Evolutionary conservation across 73 alveolate species (phyloP), one percentile per base, ranked within the genome.

Genomic region (Paramecium tetraurelia): DNA sequence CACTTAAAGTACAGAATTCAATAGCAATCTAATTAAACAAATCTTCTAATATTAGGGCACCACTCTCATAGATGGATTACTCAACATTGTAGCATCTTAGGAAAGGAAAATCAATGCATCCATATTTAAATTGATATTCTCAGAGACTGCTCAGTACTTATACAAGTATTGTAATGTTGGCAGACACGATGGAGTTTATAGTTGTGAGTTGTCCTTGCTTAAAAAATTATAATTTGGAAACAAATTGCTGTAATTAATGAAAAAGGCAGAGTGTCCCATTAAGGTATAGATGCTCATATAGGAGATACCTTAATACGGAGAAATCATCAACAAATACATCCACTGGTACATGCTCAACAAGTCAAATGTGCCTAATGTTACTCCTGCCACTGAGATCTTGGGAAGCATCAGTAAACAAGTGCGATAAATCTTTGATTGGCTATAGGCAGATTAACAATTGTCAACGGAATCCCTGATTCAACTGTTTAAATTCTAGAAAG

Each of bases 321-420:
- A 80, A 22, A 12, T 27, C 7, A 22, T 80, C 9, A 44, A 48
- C 7, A 22, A 41, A 20, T 44, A 44, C 11, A 80, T 80, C 22
- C 90, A 80, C 48, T 80, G 90, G 90, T 80, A 80, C 46, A 35
- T 80, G 71, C 72, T 80, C 7, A 80, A 80, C 18, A 80, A 41
- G 31, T 24, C 46, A 14, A 44, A 24, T 80, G 48, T 27, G 20
- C 43, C 46, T 11, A 20, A 59, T 18, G 33, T 44, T 43, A 31
- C 90, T 5, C 90, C 90, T 43, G 70, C 90, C 1, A 44, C 70
- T 41, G 90, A 80, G 10, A 9, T 80, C 14, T 80, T 80, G 24
- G 33, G 27, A 20, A 41, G 46, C 7, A 80, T 80, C 1, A 46
- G 76, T 44, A 80, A 80, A 46, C 9, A 44, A 10, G 57, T 80